Conservation (phyloP, 2,329 filamentous ascomycete genomes). For the Fusarium continuum region DNA sequence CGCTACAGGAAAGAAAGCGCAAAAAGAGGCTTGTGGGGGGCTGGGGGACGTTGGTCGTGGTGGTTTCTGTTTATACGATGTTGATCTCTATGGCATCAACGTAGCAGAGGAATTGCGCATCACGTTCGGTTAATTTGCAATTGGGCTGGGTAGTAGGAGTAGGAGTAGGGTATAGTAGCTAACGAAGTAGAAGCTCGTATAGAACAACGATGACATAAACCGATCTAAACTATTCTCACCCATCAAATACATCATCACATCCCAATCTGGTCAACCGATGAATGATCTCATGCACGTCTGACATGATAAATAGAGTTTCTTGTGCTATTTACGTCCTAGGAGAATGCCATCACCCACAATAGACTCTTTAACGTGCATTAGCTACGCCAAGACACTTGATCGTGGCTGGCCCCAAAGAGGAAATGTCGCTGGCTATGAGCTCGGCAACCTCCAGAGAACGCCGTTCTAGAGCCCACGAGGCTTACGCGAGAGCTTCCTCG, state of each 20-base stretch:
- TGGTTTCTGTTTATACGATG: not conserved
- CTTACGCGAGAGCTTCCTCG: not conserved
- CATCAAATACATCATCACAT: constrained; percentile 20
- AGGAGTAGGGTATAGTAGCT: no score
- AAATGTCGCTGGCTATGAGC: constrained; percentile 2
- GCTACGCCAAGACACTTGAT: not conserved
- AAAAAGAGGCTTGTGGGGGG: constrained; percentile 4
- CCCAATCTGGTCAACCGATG: not conserved
- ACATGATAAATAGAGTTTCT: constrained; percentile 11
- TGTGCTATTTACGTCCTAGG: constrained; percentile 6
- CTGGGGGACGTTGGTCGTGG: not conserved
- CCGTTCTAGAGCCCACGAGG: constrained; percentile 2
- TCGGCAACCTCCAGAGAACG: not conserved
- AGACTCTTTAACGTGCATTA: constrained; percentile 16
- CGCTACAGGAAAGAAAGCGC: not conserved
- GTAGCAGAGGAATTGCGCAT: no score
- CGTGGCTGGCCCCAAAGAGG: constrained; percentile 10
- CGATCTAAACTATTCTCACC: not conserved
- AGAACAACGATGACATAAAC: not conserved
- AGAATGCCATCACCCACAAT: not conserved
- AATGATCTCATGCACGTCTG: constrained; percentile 26
- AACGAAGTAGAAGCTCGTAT: not conserved
- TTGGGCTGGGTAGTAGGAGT: no score
- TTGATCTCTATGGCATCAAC: not conserved
- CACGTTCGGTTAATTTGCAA: not conserved